These are phyloP conservation scores for Trypanosoma lewisi DNA, from an alignment of 208 protist genomes.

Conservation along the genomic window DNA sequence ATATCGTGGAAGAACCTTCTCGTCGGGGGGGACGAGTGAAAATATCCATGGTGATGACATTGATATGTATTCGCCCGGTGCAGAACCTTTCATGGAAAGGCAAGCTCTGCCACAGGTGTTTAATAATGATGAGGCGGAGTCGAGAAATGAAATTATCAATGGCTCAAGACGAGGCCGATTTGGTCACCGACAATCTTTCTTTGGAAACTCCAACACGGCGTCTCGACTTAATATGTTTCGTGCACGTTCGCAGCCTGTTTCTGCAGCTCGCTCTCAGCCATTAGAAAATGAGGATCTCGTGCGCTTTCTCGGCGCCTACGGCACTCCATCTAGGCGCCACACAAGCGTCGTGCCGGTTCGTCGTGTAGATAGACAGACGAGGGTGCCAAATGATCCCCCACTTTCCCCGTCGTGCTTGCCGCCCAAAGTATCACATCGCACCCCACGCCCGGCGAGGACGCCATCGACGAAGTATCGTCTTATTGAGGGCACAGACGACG, in stretches of 20 bases:
- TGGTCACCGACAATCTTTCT: slow-evolving; percentile 1
- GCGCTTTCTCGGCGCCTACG: slow-evolving; percentile 22
- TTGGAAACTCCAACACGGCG: slow-evolving; percentile 1
- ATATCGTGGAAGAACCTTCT: not conserved
- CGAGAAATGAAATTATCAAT: slow-evolving; percentile 12
- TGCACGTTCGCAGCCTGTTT: not conserved
- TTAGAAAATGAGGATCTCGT: slow-evolving; percentile 8
- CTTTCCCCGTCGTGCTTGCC: not conserved
- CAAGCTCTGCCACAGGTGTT: not conserved
- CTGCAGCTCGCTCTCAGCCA: not conserved
- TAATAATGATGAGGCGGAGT: not conserved
- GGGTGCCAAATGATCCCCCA: not conserved
- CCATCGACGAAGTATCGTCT: slow-evolving; percentile 14
- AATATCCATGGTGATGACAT: not conserved
- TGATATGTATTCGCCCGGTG: not conserved
- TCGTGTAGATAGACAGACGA: not conserved
- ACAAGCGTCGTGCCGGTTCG: not conserved
- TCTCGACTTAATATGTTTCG: not conserved
- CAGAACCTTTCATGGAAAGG: not conserved
- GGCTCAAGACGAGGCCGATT: not conserved
- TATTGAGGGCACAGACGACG: not conserved
- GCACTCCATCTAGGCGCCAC: not conserved
- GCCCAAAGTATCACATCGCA: not conserved
- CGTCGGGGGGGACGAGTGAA: not conserved
- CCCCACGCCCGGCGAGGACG: not conserved